Evolutionary conservation across 371 early-diverging fungal genomes (phyloP), one percentile per base, ranked within the genome.

Genomic region (Gilbertella persicaria): DNA sequence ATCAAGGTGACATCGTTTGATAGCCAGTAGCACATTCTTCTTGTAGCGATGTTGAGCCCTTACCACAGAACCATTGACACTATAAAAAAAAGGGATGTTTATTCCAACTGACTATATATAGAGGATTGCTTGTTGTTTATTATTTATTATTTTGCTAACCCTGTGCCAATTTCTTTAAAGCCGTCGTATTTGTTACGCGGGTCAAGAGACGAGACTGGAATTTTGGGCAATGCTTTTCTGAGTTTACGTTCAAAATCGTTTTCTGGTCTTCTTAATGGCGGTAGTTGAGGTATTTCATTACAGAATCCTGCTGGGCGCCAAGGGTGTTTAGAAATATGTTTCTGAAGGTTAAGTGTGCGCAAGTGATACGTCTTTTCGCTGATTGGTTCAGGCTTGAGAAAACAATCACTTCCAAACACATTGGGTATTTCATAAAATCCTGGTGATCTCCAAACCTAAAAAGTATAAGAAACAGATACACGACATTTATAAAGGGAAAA

Each of bases 91-190:
- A 33, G 8, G 2, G 13, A 33, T 33, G 33, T 33, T 33, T 33
- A 33, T 33, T 33, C 10, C n/a, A n/a, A n/a, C n/a, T n/a, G n/a
- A n/a, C n/a, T n/a, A n/a, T n/a, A n/a, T n/a, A n/a, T n/a, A n/a
- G n/a, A n/a, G n/a, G n/a, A n/a, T n/a, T n/a, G 14, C 26, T 35
- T 10, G 12, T 45, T 40, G 9, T 13, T 52, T 43, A 19, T 42
- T 1, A n/a, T 25, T 17, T 29, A 14, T 29, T 19, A 39, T 13
- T 38, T 26, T 50, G 26, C 52, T 67, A 58, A 74, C 74, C 75
- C 78, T 45, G 78, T 78, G 49, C 78, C 78, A n/a, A 78, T 70
- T 46, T 78, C 78, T 42, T 70, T 68, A 29, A 74, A 74, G 7
- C 61, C 62, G 23, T 55, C 66, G 35, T 78, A 78, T 55, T 73